Evolutionary conservation across 345 rosid species (phyloP).

Genomic region (Melaleuca quinquenervia): DNA sequence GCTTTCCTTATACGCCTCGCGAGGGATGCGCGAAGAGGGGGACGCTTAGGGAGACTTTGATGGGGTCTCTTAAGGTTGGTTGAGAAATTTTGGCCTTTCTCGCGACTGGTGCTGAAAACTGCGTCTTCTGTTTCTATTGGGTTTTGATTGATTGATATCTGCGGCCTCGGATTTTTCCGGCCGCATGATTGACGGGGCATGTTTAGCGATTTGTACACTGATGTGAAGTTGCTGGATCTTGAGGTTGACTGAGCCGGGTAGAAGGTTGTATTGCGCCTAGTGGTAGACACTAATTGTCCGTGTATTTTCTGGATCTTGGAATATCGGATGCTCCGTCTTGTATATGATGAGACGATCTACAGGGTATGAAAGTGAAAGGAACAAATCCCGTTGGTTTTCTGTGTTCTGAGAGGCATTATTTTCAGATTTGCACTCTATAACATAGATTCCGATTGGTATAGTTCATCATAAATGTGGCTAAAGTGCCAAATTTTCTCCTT

Average conservation of each 20-base stretch:
- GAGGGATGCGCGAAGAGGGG: conserved; percentile 20
- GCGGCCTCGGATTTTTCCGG: background rate
- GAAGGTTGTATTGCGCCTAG: background rate
- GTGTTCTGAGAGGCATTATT: background rate
- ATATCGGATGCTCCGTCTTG: background rate
- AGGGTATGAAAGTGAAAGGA: background rate
- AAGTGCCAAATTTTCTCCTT: background rate
- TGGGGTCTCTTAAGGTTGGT: conserved; percentile 60
- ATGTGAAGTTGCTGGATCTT: background rate
- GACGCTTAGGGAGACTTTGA: conserved; percentile 5
- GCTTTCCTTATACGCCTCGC: conserved; percentile 36
- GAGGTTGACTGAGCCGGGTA: background rate
- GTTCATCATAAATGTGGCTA: background rate
- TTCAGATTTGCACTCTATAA: background rate
- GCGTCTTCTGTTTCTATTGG: background rate
- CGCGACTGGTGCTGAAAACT: background rate
- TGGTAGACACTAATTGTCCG: background rate
- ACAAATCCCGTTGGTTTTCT: background rate
- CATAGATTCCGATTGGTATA: background rate
- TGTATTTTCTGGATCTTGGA: background rate
- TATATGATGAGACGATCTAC: background rate
- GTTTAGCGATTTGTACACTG: background rate
- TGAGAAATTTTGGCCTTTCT: conserved; percentile 8
- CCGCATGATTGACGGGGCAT: background rate
- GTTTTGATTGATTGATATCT: background rate